Percentiles rank a stretch among this genome's conserved stretches.
phyloP scores from a whole-genome alignment of 208 protist genomes.

The Crithidia bombi region DNA sequence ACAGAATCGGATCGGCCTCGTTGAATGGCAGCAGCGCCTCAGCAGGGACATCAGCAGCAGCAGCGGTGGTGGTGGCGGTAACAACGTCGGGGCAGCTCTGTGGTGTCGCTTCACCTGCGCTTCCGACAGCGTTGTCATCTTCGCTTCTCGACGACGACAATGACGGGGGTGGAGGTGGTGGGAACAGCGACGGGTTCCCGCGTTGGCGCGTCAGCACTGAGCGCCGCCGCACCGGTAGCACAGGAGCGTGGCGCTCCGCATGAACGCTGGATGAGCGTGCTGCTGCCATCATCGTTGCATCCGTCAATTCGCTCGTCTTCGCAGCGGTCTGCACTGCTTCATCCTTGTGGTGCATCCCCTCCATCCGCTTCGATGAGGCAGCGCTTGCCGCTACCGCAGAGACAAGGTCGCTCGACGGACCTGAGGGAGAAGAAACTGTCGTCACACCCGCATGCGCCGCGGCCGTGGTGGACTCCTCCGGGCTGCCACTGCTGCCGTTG shows the following conservation, averaged over 20 bases:
- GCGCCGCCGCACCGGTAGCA: conserved; percentile 21
- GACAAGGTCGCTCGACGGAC: too few species aligned
- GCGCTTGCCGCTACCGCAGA: too few species aligned
- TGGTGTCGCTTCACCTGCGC: too few species aligned
- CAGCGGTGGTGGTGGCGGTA: too few species aligned
- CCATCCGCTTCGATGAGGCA: too few species aligned
- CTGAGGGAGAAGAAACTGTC: not conserved
- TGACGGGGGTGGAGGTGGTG: conserved; percentile 6
- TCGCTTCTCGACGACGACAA: not conserved
- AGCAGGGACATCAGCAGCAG: too few species aligned
- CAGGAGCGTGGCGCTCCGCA: not conserved
- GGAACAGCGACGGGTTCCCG: not conserved
- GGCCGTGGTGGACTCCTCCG: not conserved
- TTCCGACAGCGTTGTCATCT: too few species aligned
- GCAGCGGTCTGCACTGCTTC: too few species aligned
- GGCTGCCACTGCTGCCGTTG: not conserved
- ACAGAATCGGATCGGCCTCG: too few species aligned
- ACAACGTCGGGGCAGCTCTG: too few species aligned
- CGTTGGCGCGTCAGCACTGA: conserved; percentile 15
- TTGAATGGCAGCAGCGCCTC: too few species aligned
- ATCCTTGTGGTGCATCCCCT: too few species aligned
- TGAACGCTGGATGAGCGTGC: not conserved
- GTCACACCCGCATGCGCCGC: not conserved
- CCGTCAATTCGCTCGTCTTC: not conserved
- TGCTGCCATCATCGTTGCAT: not conserved